Evolutionary conservation across 192 early-diverging fungal species (phyloP), one percentile per base, ranked within the genome.

Genomic region (Backusella tuberculispora): DNA sequence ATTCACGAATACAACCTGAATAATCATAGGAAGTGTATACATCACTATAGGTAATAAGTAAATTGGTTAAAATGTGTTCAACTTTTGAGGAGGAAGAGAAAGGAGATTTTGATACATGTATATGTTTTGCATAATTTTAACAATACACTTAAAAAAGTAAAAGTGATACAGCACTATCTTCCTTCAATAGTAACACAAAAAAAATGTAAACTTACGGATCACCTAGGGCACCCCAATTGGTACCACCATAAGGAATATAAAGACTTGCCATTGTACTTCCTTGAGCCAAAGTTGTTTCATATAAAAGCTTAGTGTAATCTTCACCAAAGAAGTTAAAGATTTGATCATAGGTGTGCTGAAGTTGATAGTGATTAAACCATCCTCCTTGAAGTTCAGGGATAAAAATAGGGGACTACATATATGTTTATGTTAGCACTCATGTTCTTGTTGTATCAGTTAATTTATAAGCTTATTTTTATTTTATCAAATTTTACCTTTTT

Each of bases 1-100:
- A 88, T 73, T 94, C 92, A 47, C 92, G 85, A 46, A 94, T 92
- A 75, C 88, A 92, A 4, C 90, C 92, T 3, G 88, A 88, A 73
- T 94, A 94, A 77, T 94, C 92, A 76, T 94, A 92, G 0, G 87
- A 89, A 17, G 91, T 92, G 69, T 92, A 93, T 0, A 91, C 92
- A 81, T 93, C 91, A 14, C 88, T 89, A 70, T 45, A 9, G 26
- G 38, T 63, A 29, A 71, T 60, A 41, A 43, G 34, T 15, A 66
- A 14, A 45, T 4, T 21, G 41, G 14, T 47, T 29, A 37, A 63
- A 40, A 34, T 19, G 41, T 47, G 6, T 43, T 50, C 2, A 9
- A 21, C 24, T 3, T 3, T 69, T 48, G 3, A 17, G 6, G 3
- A 14, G 15, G 0, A n/a, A 43, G 15, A 53, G 26, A 72, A 73